Evolutionary conservation across 805 yeast species (phyloP), one percentile per base, ranked within the genome.

Genomic region (Myxozyma nipponensis): DNA sequence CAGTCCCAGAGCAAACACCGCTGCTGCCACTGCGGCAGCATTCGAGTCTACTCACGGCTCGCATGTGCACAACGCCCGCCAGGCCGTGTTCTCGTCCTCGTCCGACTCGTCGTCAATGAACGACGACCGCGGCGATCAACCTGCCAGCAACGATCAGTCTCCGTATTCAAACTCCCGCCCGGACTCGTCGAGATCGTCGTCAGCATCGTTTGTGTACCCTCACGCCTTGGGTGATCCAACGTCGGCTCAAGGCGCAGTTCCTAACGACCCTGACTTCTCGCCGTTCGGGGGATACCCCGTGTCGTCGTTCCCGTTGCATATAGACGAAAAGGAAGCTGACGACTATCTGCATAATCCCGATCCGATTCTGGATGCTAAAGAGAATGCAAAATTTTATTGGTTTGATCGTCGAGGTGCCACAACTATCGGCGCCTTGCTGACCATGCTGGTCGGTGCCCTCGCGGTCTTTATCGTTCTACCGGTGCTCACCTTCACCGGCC

Each of bases 281-380:
- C 98, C 98, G 2, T 91, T 91, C 70, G 98, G 98, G 45, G 98
- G 98, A 15, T 91, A 86, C 68, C 98, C 98, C 0, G 95, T 96
- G 6, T 76, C 89, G 17, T 82, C 88, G 3, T 91, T 91, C 71
- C 98, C 98, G 1, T 72, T 91, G 50, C 83, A 79, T 60, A 81
- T 93, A 57, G 96, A 91, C 52, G 98, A 91, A 61, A 87, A 87
- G 69, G 98, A 91, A 69, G 84, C 86, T 7, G 98, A 91, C 70
- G 98, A 91, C 68, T 90, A 87, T 64, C 67, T 93, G 58, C 98
- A 91, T 69, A 93, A 91, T 69, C 98, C 98, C 1, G 96, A 91
- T 67, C 96, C 96, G 7, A 83, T 89, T 34, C 86, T 82, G 40
- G 98, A 93, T 66, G 96, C 95, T 21, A 79, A 82, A 52, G 81